A percentile compares a stretch with the other conserved stretches of the same genome.
Evolutionary conservation across 345 rosid genomes (phyloP).

Genomic region (Angophora floribunda): DNA sequence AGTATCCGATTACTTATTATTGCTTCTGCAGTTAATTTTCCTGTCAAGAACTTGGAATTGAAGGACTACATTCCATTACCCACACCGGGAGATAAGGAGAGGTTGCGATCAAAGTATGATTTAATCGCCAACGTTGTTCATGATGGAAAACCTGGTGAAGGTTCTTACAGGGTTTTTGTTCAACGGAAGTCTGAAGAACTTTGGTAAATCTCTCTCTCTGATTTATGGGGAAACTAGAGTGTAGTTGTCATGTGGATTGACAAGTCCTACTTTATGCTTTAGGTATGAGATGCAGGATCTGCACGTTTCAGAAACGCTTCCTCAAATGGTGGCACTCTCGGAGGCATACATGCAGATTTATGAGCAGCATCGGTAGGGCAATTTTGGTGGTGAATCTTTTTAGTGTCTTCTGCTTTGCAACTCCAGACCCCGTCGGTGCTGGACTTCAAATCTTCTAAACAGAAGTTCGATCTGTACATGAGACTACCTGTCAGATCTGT

Average conservation of each 20-base stretch:
- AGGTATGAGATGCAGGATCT: slow-evolving; percentile 99
- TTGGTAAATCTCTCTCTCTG: neutral
- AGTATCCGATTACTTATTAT: neutral
- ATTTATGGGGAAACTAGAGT: neutral
- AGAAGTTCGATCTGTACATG: neutral
- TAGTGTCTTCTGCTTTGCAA: neutral
- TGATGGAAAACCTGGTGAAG: slow-evolving; percentile 95
- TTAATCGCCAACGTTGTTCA: slow-evolving; percentile 93
- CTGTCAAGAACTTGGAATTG: slow-evolving; percentile 86
- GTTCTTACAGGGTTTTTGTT: slow-evolving; percentile 89
- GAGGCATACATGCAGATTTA: slow-evolving; percentile 98
- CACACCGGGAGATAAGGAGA: slow-evolving; percentile 48
- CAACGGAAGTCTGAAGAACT: slow-evolving; percentile 74
- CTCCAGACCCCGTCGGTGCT: neutral
- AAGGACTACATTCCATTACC: slow-evolving; percentile 93
- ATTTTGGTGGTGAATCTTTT: neutral
- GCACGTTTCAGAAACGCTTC: slow-evolving; percentile 91
- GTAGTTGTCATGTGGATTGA: neutral
- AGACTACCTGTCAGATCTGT: neutral
- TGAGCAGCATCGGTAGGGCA: slow-evolving; percentile 63
- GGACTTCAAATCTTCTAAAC: neutral
- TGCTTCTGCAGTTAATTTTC: slow-evolving; percentile 72
- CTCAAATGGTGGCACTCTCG: slow-evolving; percentile 96
- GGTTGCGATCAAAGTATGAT: slow-evolving; percentile 67
- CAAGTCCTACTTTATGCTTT: neutral